phyloP scores from a whole-genome alignment of 2,329 filamentous ascomycete species.

The Meredithiella fracta region DNA sequence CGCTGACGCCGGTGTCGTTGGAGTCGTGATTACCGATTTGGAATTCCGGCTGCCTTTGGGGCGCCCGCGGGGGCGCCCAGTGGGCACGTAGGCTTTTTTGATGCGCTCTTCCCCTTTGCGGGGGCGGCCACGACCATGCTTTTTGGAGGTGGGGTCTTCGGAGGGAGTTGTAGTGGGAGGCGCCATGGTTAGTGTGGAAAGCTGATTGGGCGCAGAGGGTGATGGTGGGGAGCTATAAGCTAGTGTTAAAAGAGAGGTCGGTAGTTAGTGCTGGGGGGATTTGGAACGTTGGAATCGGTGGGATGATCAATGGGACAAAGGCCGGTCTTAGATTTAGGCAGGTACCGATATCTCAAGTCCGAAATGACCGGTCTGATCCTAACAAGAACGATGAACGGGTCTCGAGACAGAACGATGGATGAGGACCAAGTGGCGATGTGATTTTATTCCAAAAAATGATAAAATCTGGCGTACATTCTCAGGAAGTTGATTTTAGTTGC shows the following conservation, averaged over 20 bases:
- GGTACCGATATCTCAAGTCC: neutral
- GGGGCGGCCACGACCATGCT: conserved; percentile 23
- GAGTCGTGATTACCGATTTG: conserved; percentile 14
- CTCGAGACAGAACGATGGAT: too few relatives aligned
- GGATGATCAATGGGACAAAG: neutral
- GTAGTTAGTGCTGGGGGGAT: too few relatives aligned
- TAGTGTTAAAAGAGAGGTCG: neutral
- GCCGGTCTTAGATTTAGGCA: too few relatives aligned
- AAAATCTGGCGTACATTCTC: neutral
- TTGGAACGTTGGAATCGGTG: too few relatives aligned
- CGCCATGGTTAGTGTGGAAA: conserved; percentile 14
- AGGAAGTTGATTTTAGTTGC: neutral
- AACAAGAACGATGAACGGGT: neutral
- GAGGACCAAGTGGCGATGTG: too few relatives aligned
- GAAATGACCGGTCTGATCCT: conserved; percentile 3
- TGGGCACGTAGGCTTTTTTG: conserved; percentile 23
- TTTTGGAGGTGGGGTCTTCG: conserved; percentile 8
- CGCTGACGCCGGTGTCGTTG: neutral
- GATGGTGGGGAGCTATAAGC: neutral
- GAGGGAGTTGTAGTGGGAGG: conserved; percentile 13
- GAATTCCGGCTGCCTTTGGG: conserved; percentile 23
- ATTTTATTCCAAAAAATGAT: too few relatives aligned
- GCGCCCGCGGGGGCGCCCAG: conserved; percentile 28
- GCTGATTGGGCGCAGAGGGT: neutral
- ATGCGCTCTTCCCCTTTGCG: conserved; percentile 27